Evolutionary conservation across 768 basidiomycete genomes (phyloP), one percentile per base, ranked within the genome.

Genomic region (Goffeauzyma gilvescens): DNA sequence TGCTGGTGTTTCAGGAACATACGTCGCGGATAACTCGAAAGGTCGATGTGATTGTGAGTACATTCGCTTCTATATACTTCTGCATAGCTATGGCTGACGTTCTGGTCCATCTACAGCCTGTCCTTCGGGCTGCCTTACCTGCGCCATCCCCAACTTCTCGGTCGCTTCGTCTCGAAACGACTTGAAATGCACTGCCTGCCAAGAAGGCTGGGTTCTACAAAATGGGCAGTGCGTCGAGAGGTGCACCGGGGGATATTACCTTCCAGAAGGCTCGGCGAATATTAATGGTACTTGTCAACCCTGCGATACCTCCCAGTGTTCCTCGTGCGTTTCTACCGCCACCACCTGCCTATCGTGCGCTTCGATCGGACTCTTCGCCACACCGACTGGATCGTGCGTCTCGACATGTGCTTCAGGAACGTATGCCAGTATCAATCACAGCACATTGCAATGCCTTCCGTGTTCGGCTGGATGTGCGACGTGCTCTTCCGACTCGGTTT

Each of bases 271-370:
- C 0, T 34, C 42, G 17, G 50, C 54, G 7, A 38, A 32, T 2
- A 51, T 32, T 4, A 62, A 58, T 34, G 60, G 58, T 8, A 59
- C 57, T 3, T 63, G 61, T 48, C 49, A 57, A 45, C 58, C 44
- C 10, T 62, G 60, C 44, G 57, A 58, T 24, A 46, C 52, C 0
- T 41, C 48, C 14, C 24, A 42, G 27, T 63, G 61, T 35, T 34
- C 48, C 1, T 38, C 48, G 2, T 63, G 61, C 43, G 39, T 55
- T 10, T 38, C 46, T n/a, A 30, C 54, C 0, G 36, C 57, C 2
- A 55, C 54, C 3, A 49, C 45, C 27, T 63, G 61, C 41, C 55
- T 54, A 4, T 28, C 47, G 13, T 60, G 60, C 40, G 38, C 55
- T 21, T 14, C 42, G 18, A 8, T 49, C 9, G 31, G 33, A 2